Conservation (phyloP, 2,329 filamentous ascomycete genomes). For the Pyrenophora graminea region DNA sequence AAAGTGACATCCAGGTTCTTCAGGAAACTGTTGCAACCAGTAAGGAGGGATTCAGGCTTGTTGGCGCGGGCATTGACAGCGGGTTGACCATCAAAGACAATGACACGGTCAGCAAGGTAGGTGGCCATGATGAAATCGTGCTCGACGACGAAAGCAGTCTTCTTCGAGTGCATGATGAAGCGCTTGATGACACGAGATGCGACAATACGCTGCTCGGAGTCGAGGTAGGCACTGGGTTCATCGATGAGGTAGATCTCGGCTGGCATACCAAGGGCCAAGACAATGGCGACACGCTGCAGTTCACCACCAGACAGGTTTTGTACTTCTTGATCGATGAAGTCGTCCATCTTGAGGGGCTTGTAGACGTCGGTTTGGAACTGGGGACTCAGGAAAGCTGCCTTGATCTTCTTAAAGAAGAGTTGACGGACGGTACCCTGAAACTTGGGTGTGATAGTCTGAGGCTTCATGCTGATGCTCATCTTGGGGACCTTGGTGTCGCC, state of each 20-base stretch:
- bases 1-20: slow-evolving; percentile 98
- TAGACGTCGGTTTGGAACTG: slow-evolving; percentile 99
- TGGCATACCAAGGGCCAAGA: slow-evolving; percentile 90
- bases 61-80: slow-evolving; percentile 88
- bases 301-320: slow-evolving; percentile 99
- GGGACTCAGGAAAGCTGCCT: slow-evolving; percentile 90
- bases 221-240: slow-evolving; percentile 83
- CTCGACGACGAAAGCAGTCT: slow-evolving; percentile 98
- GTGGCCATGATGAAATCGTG: slow-evolving; percentile 99
- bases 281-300: slow-evolving; percentile 97
- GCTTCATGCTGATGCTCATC: slow-evolving; percentile 99
- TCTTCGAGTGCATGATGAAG: slow-evolving; percentile 99
- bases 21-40: slow-evolving; percentile 94
- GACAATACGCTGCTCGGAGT: slow-evolving; percentile 98
- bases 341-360: slow-evolving; percentile 98
- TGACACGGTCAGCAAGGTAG: slow-evolving; percentile 87
- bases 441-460: slow-evolving; percentile 98
- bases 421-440: slow-evolving; percentile 96
- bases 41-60: slow-evolving; percentile 85
- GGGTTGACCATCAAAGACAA: slow-evolving; percentile 95
- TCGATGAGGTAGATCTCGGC: slow-evolving; percentile 99
- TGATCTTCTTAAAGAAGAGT: slow-evolving; percentile 99
- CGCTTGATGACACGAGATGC: slow-evolving; percentile 97
- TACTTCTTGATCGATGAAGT: slow-evolving; percentile 99
- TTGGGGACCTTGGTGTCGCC: slow-evolving; percentile 75